These are phyloP conservation scores for Candida maltosa DNA, from an alignment of 805 yeast genomes.

Conservation along the genomic window DNA sequence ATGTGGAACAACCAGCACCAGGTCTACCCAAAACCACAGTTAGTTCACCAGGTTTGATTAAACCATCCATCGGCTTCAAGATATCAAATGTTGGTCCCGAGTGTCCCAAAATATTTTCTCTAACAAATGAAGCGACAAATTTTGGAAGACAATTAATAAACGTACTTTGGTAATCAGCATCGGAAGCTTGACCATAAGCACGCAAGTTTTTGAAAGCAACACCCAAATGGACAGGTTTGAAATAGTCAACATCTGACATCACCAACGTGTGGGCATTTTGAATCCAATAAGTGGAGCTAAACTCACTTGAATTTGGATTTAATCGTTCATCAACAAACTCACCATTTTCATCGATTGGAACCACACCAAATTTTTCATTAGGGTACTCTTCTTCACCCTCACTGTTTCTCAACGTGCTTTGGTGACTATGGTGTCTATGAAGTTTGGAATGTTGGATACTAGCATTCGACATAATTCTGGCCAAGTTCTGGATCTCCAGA, in stretches of 20 bases:
- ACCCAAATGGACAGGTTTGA: constrained; percentile 58
- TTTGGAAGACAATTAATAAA: constrained; percentile 41
- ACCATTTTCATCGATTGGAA: not conserved
- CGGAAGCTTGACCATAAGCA: constrained; percentile 64
- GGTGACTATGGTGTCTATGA: too few relatives aligned
- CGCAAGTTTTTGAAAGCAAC: constrained; percentile 55
- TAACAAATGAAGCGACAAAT: constrained; percentile 13
- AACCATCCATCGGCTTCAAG: constrained; percentile 30
- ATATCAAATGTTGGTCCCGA: constrained; percentile 24
- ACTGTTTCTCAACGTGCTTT: too few relatives aligned
- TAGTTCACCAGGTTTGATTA: constrained; percentile 35
- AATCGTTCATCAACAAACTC: constrained; percentile 32
- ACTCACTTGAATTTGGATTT: constrained; percentile 56
- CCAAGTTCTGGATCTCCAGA: constrained; percentile 37
- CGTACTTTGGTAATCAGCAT: constrained; percentile 64
- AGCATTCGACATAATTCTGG: too few relatives aligned
- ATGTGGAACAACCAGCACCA: constrained; percentile 39
- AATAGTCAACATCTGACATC: constrained; percentile 56
- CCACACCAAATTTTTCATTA: not conserved
- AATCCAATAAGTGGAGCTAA: constrained; percentile 63
- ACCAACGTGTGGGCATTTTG: constrained; percentile 55
- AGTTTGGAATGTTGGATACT: too few relatives aligned
- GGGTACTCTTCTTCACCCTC: not conserved
- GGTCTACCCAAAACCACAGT: constrained; percentile 41
- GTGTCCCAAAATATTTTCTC: constrained; percentile 12